Evolutionary conservation across 345 rosid species (phyloP), one percentile per base, ranked within the genome.

Genomic region (Geranium rotundifolium): DNA sequence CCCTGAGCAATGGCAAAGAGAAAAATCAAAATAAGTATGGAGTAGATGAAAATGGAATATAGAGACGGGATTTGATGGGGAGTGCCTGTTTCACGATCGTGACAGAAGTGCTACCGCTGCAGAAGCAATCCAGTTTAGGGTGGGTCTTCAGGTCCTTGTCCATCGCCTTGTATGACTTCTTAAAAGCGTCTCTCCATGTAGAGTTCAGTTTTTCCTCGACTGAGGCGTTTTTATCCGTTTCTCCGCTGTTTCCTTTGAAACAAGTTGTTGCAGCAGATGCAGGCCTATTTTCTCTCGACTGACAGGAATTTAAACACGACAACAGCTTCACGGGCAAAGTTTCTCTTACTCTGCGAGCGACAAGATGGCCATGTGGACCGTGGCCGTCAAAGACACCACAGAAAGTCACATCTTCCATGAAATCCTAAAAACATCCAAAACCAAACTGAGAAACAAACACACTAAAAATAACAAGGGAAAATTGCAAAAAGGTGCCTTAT

Each of bases 311-410:
- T 77, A 85, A 58, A 66, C 80, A 77, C 12, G 95, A 83, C 52
- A 83, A 72, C 62, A 93, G 77, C 76, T 86, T 93, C 17, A 86
- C 72, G 12, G 99, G 99, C 72, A 93, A 73, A 58, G 86, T 72
- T 63, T 93, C 99, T 79, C 96, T 88, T 63, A 93, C 99, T 80
- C 85, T 93, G 70, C 91, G 90, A 20, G 99, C 87, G 68, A 95
- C 99, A 59, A 85, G 96, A 83, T 95, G 99, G 55, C 99, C 99
- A 63, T 88, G 86, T 52, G 99, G 99, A 62, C 99, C 99, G 72
- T 95, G 99, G 68, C 99, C 99, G 78, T 95, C 99, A 69, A 95
- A 95, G 31, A 95, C 84, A 20, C 99, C 99, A 57, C 96, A 90
- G 64, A 95, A 90, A 4, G 84, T 95, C 73, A 81, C 84, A 73